Evolutionary conservation across 768 basidiomycete genomes (phyloP).

Genomic region (Russula sp.): DNA sequence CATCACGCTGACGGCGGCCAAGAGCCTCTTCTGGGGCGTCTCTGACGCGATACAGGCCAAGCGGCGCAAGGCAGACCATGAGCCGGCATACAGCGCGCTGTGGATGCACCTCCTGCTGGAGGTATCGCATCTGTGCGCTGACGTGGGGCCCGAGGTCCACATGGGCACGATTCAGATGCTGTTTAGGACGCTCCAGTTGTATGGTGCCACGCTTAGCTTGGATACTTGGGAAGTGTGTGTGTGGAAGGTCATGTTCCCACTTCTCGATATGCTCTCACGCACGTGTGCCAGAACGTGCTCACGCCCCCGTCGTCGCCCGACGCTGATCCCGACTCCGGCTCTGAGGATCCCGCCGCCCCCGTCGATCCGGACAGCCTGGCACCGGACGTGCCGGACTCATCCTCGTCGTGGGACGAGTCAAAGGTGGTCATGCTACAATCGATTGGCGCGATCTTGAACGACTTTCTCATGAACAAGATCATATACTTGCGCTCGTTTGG

Average conservation of each 20-base stretch:
- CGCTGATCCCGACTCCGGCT: no score
- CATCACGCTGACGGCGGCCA: constrained; percentile 89
- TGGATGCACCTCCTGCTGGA: constrained; percentile 91
- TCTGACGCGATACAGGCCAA: constrained; percentile 92
- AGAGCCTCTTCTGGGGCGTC: constrained; percentile 90
- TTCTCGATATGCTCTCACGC: constrained; percentile 63
- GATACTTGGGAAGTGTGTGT: constrained; percentile 87
- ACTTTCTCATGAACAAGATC: constrained; percentile 64
- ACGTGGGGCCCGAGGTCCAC: constrained; percentile 79
- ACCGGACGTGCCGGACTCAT: constrained; percentile 30
- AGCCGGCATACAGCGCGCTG: constrained; percentile 68
- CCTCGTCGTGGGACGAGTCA: constrained; percentile 76
- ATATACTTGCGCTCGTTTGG: constrained; percentile 62
- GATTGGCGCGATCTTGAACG: constrained; percentile 73
- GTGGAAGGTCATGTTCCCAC: constrained; percentile 86
- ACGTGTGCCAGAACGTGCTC: constrained; percentile 38
- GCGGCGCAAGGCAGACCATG: constrained; percentile 55
- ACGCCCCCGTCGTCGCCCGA: constrained; percentile 16
- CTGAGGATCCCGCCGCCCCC: no score
- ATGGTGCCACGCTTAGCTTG: constrained; percentile 75
- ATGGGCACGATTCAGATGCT: constrained; percentile 93
- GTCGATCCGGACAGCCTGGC: neutral
- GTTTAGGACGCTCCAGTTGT: constrained; percentile 89
- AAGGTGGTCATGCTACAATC: constrained; percentile 81
- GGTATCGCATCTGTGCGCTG: constrained; percentile 75